Percentiles rank a stretch among this genome's conserved stretches.
Evolutionary conservation across 2,329 filamentous ascomycete genomes (phyloP).

Genomic region (Cladosporium sp.): DNA sequence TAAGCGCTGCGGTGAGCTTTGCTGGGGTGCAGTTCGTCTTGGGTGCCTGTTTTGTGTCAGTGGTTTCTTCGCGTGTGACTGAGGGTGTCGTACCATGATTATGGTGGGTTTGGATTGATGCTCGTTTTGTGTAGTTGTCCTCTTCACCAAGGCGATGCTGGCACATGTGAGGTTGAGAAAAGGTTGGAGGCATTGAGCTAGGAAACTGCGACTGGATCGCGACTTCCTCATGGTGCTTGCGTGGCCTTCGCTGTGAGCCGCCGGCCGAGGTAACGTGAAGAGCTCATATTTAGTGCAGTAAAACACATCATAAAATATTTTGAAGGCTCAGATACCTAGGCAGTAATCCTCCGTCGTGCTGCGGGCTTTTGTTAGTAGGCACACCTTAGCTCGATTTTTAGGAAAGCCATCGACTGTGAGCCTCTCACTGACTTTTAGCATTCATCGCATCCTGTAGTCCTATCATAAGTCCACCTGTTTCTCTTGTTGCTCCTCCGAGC

Average conservation of each 20-base stretch:
- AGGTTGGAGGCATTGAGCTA: neutral
- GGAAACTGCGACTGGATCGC: neutral
- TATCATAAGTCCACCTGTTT: neutral
- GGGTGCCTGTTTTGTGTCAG: conserved; percentile 45
- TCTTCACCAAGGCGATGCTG: neutral
- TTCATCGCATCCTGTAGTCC: neutral
- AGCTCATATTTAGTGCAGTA: neutral
- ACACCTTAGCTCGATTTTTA: neutral
- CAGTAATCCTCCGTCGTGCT: neutral
- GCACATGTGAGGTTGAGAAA: neutral
- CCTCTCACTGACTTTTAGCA: neutral
- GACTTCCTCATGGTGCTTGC: neutral
- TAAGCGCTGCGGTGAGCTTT: conserved; percentile 60
- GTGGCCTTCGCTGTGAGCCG: neutral
- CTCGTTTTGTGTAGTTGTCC: neutral
- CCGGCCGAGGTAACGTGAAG: neutral
- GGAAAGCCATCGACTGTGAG: neutral
- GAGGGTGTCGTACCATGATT: neutral
- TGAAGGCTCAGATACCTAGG: neutral
- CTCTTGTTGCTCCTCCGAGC: neutral
- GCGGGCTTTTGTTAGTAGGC: neutral
- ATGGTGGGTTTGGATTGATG: neutral
- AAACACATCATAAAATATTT: neutral
- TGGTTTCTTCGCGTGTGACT: neutral
- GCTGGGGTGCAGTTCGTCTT: conserved; percentile 59